A percentile compares a stretch with the other conserved stretches of the same genome.
These are phyloP conservation scores for Hypoxylon perforatum DNA, from an alignment of 495 filamentous ascomycete genomes.

Conservation along the genomic window DNA sequence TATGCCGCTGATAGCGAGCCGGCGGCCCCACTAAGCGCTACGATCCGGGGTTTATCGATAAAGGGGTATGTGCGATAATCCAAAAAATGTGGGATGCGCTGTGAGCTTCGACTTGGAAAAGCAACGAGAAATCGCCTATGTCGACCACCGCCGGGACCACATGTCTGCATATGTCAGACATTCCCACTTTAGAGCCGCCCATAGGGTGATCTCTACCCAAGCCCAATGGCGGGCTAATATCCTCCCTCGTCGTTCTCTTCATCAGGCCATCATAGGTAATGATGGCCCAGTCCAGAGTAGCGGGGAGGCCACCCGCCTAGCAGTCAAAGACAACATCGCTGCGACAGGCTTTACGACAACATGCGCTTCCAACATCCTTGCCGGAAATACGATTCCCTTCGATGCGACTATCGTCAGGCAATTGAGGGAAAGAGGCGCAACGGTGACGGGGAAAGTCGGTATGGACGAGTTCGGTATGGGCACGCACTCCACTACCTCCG, in stretches of 20 bases:
- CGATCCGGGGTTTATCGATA: slow-evolving; percentile 20
- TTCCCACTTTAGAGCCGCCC: slow-evolving; percentile 41
- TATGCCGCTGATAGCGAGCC: background rate
- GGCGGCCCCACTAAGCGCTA: background rate
- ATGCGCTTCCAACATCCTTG: slow-evolving; percentile 81
- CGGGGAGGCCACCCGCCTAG: slow-evolving; percentile 56
- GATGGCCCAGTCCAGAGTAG: slow-evolving; percentile 3
- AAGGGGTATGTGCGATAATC: background rate
- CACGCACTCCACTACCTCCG: slow-evolving; percentile 82
- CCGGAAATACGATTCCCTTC: slow-evolving; percentile 78
- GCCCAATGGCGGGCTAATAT: slow-evolving; percentile 26
- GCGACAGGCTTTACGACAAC: slow-evolving; percentile 72
- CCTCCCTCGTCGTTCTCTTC: slow-evolving; percentile 23
- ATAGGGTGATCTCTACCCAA: slow-evolving; percentile 37
- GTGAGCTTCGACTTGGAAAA: background rate
- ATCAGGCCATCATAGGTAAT: slow-evolving; percentile 13
- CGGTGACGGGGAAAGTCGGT: slow-evolving; percentile 84
- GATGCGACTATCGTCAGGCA: slow-evolving; percentile 81
- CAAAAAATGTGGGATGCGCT: background rate
- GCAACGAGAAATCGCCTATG: slow-evolving; percentile 6
- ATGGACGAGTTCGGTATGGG: slow-evolving; percentile 99
- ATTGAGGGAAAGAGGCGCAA: slow-evolving; percentile 71
- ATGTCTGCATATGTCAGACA: slow-evolving; percentile 48
- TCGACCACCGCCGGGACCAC: slow-evolving; percentile 35
- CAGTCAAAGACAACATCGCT: slow-evolving; percentile 92